Evolutionary conservation across 2,329 filamentous ascomycete species (phyloP), one percentile per base, ranked within the genome.

Genomic region (Fusarium sp.): DNA sequence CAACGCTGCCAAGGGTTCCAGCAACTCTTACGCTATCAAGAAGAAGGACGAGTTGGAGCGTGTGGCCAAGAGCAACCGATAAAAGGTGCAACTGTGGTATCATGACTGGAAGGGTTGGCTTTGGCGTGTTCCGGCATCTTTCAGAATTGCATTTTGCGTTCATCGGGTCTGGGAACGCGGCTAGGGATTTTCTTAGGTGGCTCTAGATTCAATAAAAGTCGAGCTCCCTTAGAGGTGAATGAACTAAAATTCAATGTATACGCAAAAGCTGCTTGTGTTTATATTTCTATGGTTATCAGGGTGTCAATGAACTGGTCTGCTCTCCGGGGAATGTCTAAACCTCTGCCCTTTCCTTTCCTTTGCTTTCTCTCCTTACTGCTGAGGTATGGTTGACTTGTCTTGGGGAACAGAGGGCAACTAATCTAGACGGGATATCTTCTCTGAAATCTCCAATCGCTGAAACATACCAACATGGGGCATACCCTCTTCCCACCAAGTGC

Each of bases 31-130:
- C 86, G 96, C 97, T 82, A 99, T 99, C 92, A 99, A 99, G 94
- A 99, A 99, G 94, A 99, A 99, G 95, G 96, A 99, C 87, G 97
- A 99, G 93, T 88, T 99, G 89, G 96, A 99, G 93, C 96, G 96
- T 96, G 96, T 99, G 81, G 96, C 96, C 88, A 99, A 99, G 94
- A 94, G 91, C 91, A 99, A 99, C 92, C 93, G 96, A 92, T 99
- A 98, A 95, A 95, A 78, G 82, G 77, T 73, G 71, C 68, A 73
- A 75, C 56, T 70, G 67, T 63, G 69, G 73, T 73, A 80, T 81
- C 76, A 75, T 77, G 79, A 77, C 76, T 78, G 77, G 78, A 79
- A 78, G 76, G 77, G 75, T 78, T 81, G 80, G 80, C 79, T 81
- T 81, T 80, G 81, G 81, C 81, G 81, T 82, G 80, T 82, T 83